These are phyloP conservation scores for Claviceps cyperi DNA, from an alignment of 2,329 filamentous ascomycete genomes.

Conservation along the genomic window DNA sequence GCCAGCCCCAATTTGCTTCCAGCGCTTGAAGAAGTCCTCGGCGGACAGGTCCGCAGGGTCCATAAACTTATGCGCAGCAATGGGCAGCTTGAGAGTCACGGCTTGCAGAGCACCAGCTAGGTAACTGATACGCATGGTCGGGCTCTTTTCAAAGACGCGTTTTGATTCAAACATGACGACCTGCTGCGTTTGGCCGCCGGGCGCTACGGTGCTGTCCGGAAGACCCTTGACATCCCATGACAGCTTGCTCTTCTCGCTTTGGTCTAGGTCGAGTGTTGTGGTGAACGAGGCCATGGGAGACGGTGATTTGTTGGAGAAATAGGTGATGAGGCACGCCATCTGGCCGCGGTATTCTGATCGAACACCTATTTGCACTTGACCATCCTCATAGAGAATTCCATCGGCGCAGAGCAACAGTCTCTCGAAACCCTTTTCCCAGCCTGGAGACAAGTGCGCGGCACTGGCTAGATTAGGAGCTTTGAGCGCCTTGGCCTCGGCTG, in stretches of 20 bases:
- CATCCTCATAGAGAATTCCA: slow-evolving; percentile 87
- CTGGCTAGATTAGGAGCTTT: slow-evolving; percentile 78
- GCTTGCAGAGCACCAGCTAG: slow-evolving; percentile 87
- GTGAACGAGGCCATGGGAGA: slow-evolving; percentile 81
- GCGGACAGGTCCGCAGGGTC: slow-evolving; percentile 71
- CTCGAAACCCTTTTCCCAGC: slow-evolving; percentile 86
- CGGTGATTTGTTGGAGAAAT: slow-evolving; percentile 89
- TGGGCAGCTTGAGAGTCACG: slow-evolving; percentile 76
- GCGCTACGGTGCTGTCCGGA: slow-evolving; percentile 65
- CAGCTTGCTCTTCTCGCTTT: slow-evolving; percentile 47
- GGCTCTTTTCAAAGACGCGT: slow-evolving; percentile 65
- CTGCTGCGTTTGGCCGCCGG: slow-evolving; percentile 72
- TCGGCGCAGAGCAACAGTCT: slow-evolving; percentile 65
- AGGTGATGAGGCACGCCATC: slow-evolving; percentile 87
- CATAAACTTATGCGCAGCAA: slow-evolving; percentile 92
- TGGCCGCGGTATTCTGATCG: slow-evolving; percentile 92
- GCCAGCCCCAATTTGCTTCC: slow-evolving; percentile 91
- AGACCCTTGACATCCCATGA: slow-evolving; percentile 80
- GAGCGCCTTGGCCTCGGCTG: slow-evolving; percentile 39
- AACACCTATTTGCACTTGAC: slow-evolving; percentile 81
- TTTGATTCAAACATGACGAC: slow-evolving; percentile 90
- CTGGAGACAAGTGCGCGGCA: slow-evolving; percentile 81
- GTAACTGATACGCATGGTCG: slow-evolving; percentile 89
- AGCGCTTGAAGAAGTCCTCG: slow-evolving; percentile 97
- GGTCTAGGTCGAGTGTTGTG: slow-evolving; percentile 76